These are phyloP conservation scores for Aegilops sharonensis DNA, from an alignment of 176 grass and related monocot genomes.

Conservation along the genomic window DNA sequence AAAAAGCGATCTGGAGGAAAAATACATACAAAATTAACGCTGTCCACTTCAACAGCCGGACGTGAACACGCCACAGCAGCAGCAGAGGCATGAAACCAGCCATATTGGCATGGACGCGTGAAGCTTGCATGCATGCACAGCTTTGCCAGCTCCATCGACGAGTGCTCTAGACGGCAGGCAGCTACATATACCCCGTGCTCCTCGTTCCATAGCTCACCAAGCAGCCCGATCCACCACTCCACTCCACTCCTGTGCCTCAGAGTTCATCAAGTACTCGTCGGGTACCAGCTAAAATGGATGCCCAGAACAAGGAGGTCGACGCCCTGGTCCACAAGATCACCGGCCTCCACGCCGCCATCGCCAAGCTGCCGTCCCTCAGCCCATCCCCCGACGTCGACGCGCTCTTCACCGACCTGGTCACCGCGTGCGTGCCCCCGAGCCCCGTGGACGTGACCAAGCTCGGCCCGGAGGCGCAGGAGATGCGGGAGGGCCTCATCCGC, in stretches of 20 bases:
- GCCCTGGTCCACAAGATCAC: constrained; percentile 54
- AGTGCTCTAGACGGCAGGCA: background rate
- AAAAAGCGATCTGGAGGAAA: background rate
- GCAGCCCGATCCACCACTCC: background rate
- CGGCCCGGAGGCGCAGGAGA: constrained; percentile 29
- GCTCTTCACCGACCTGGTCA: constrained; percentile 76
- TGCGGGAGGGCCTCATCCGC: constrained; percentile 53
- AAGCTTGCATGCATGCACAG: background rate
- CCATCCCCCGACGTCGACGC: constrained; percentile 52
- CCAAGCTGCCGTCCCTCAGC: constrained; percentile 51
- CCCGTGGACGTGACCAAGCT: constrained; percentile 65
- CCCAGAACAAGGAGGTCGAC: constrained; percentile 42
- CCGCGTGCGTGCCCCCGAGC: constrained; percentile 53
- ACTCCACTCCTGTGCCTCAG: background rate
- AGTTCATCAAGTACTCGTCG: too few relatives aligned
- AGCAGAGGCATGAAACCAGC: constrained; percentile 20
- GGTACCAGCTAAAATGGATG: constrained; percentile 23
- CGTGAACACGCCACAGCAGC: background rate
- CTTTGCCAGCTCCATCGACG: background rate
- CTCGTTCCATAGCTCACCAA: constrained; percentile 1
- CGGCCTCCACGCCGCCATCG: constrained; percentile 41
- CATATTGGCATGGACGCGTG: background rate
- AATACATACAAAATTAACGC: background rate
- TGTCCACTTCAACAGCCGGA: background rate
- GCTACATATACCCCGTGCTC: constrained; percentile 5